Evolutionary conservation across 2,329 filamentous ascomycete species (phyloP).

Genomic region (Acrocalymma vagum): DNA sequence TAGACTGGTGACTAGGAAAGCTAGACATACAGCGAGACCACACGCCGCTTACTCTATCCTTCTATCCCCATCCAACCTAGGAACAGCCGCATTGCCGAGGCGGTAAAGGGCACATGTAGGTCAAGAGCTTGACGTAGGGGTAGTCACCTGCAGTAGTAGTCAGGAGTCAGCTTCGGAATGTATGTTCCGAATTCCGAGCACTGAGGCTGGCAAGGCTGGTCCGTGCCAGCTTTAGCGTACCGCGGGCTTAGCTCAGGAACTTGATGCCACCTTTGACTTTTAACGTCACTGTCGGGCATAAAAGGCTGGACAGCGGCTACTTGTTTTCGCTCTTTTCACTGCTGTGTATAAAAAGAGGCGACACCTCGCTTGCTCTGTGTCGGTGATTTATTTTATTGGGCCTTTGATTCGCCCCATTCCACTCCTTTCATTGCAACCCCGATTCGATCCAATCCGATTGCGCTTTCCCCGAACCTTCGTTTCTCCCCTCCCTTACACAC

Average conservation of each 20-base stretch:
- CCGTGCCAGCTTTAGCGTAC: constrained; percentile 25
- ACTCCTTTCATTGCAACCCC: too few relatives aligned
- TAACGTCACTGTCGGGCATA: constrained; percentile 10
- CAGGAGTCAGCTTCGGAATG: constrained; percentile 8
- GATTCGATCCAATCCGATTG: too few relatives aligned
- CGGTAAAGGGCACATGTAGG: constrained; percentile 3
- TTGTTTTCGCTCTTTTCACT: constrained; percentile 12
- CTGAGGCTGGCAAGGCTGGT: constrained; percentile 20
- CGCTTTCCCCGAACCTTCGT: background rate
- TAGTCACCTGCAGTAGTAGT: too few relatives aligned
- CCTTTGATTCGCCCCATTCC: background rate
- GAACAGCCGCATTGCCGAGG: too few relatives aligned
- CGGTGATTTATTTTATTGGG: background rate
- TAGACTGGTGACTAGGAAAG: too few relatives aligned
- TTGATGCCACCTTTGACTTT: constrained; percentile 43
- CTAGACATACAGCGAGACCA: too few relatives aligned
- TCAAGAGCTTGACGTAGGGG: too few relatives aligned
- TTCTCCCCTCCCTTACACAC: background rate
- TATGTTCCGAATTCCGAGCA: constrained; percentile 24
- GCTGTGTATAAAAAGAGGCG: constrained; percentile 8
- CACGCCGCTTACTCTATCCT: too few relatives aligned
- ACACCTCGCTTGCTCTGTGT: constrained; percentile 6
- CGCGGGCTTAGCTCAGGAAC: constrained; percentile 35
- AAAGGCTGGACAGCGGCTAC: constrained; percentile 6
- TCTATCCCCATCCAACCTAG: too few relatives aligned